These are phyloP conservation scores for Verticillium dahliae DNA, from an alignment of 2,329 filamentous ascomycete genomes.

Conservation along the genomic window DNA sequence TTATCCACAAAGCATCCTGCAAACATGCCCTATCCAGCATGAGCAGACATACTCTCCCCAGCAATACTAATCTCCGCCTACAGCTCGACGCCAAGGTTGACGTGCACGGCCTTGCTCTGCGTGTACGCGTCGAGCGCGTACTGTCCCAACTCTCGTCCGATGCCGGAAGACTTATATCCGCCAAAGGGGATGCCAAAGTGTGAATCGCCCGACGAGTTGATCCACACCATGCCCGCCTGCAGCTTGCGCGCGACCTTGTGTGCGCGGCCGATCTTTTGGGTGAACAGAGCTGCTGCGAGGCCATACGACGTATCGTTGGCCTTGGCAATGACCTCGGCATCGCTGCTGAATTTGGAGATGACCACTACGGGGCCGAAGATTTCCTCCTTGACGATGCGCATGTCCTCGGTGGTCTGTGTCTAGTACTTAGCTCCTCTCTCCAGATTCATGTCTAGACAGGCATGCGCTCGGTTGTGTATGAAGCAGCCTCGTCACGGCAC, in stretches of 20 bases:
- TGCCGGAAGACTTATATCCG: constrained; percentile 11
- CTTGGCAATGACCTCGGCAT: constrained; percentile 16
- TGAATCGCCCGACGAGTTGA: constrained; percentile 20
- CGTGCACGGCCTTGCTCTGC: constrained; percentile 1
- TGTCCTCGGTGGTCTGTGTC: constrained; percentile 12
- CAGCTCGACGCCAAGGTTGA: background rate
- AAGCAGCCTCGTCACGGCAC: constrained; percentile 2
- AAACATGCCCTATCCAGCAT: too few species aligned
- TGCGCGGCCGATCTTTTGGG: constrained; percentile 37
- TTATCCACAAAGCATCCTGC: too few species aligned
- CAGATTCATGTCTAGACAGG: background rate
- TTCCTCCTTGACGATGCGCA: constrained; percentile 20
- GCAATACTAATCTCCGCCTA: background rate
- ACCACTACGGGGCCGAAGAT: constrained; percentile 22
- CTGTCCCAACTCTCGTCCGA: constrained; percentile 2
- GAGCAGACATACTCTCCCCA: too few species aligned
- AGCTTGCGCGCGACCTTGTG: constrained; percentile 37
- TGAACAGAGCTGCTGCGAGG: constrained; percentile 48
- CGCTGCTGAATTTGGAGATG: constrained; percentile 17
- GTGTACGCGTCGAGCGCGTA: constrained; percentile 1
- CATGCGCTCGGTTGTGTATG: background rate
- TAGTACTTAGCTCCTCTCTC: background rate
- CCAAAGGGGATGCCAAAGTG: constrained; percentile 21
- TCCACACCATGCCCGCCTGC: constrained; percentile 41
- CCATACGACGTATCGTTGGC: constrained; percentile 42